phyloP scores from a whole-genome alignment of 139 green algal genomes.

The Closterium sp. region DNA sequence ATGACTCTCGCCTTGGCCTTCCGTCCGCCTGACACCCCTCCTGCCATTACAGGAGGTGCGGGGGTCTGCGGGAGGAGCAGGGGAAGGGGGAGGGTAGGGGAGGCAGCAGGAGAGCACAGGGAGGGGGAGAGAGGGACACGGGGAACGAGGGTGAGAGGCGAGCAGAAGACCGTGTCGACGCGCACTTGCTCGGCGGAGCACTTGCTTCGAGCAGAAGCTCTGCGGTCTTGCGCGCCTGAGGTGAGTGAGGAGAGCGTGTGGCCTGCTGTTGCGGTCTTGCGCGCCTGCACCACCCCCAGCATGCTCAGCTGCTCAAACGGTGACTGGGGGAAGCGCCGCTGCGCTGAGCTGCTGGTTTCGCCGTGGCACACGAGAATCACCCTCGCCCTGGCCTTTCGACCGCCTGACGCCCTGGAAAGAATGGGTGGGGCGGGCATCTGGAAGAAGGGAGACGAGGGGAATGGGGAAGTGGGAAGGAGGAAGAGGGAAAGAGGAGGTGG shows the following conservation, averaged over 20 bases:
- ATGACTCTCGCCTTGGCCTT: slow-evolving; percentile 29
- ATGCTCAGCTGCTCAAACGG: slow-evolving; percentile 41
- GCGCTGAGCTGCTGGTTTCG: slow-evolving; percentile 25
- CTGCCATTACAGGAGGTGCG: slow-evolving; percentile 9
- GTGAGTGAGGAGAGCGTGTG: too few species aligned
- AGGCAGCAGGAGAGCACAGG: not conserved
- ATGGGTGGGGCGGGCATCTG: slow-evolving; percentile 43
- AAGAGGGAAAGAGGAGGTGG: too few species aligned
- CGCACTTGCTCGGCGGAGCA: too few species aligned
- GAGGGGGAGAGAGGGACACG: not conserved
- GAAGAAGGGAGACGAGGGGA: not conserved
- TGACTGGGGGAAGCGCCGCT: not conserved
- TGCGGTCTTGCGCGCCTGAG: slow-evolving; percentile 29
- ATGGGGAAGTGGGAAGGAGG: not conserved
- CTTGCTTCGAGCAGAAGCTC: slow-evolving; percentile 47
- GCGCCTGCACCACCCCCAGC: slow-evolving; percentile 41
- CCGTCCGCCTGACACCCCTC: not conserved
- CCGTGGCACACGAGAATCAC: slow-evolving; percentile 37
- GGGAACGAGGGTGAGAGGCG: slow-evolving; percentile 9
- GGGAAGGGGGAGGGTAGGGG: too few species aligned
- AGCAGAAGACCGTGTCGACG: slow-evolving; percentile 31
- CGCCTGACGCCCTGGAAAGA: not conserved
- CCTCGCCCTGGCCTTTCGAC: slow-evolving; percentile 18
- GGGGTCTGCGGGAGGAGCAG: slow-evolving; percentile 19
- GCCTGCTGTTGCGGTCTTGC: too few species aligned